A percentile compares a stretch with the other conserved stretches of the same genome.
Evolutionary conservation across 306 rosid species (phyloP).

Genomic region (Ziziphus jujuba): DNA sequence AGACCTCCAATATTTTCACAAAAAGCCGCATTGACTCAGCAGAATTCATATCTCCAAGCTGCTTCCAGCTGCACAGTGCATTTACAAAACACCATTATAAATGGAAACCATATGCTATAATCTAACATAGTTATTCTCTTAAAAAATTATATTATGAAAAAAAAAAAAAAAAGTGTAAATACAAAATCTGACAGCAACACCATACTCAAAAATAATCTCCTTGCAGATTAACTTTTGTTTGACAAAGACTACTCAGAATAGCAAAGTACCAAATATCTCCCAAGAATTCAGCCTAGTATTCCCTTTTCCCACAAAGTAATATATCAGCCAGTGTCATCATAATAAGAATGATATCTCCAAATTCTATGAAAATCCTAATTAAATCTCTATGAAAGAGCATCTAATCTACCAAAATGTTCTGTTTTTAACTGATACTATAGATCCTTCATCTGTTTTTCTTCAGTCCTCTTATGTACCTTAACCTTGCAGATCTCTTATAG

Average conservation of each 20-base stretch:
- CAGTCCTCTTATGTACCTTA: no score
- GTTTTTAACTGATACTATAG: no score
- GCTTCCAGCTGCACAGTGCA: constrained; percentile 82
- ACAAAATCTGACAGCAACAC: not conserved
- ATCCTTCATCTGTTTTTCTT: no score
- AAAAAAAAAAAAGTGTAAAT: not conserved
- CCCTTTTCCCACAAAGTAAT: not conserved
- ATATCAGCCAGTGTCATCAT: not conserved
- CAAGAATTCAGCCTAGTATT: not conserved
- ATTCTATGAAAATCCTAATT: not conserved
- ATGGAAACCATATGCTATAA: no score
- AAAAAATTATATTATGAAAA: no score
- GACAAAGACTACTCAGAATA: not conserved
- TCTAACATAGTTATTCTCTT: no score
- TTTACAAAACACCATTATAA: constrained; percentile 6
- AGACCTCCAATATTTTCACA: constrained; percentile 95
- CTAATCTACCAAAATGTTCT: no score
- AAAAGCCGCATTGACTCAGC: constrained; percentile 97
- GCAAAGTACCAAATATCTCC: not conserved
- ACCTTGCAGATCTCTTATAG: no score
- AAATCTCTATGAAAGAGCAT: not conserved
- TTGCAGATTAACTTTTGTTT: not conserved
- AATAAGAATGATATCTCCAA: not conserved
- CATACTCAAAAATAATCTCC: not conserved
- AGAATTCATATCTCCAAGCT: constrained; percentile 83